These are phyloP conservation scores for Colletotrichum truncatum DNA, from an alignment of 2,329 filamentous ascomycete species.

Conservation along the genomic window DNA sequence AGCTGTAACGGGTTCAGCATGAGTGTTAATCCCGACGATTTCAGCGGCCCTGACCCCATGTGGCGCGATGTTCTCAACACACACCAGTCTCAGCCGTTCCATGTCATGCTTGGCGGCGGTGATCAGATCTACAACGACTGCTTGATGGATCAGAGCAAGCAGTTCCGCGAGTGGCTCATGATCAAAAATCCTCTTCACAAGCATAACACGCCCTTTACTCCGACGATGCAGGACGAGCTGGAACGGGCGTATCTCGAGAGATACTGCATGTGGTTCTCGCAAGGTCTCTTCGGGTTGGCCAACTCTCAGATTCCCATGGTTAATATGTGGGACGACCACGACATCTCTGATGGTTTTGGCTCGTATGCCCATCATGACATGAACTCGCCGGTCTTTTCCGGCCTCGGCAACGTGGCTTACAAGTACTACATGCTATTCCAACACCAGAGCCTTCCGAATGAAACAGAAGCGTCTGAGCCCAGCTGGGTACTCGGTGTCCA, in stretches of 20 bases:
- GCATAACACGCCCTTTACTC: conserved; percentile 78
- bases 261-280: conserved; percentile 96
- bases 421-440: conserved; percentile 99
- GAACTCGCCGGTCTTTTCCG: conserved; percentile 88
- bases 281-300: conserved; percentile 92
- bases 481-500: conserved; percentile 87
- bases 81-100: conserved; percentile 91
- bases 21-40: conserved; percentile 78
- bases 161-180: conserved; percentile 86
- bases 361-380: conserved; percentile 94
- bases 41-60: conserved; percentile 93
- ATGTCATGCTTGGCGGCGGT: conserved; percentile 97
- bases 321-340: conserved; percentile 97
- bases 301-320: conserved; percentile 97
- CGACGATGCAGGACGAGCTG: conserved; percentile 86
- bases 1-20: conserved; percentile 96
- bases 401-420: conserved; percentile 90
- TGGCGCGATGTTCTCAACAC: conserved; percentile 96
- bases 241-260: conserved; percentile 88
- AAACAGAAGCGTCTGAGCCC: conserved; percentile 85
- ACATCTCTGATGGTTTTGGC: conserved; percentile 90
- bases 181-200: conserved; percentile 85
- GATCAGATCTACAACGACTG: conserved; percentile 97
- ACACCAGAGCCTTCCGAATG: conserved; percentile 85
- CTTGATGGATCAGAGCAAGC: conserved; percentile 76